Base-by-base conservation (phyloP, 176 grass and related monocot genomes). In the Lolium multiflorum region DNA sequence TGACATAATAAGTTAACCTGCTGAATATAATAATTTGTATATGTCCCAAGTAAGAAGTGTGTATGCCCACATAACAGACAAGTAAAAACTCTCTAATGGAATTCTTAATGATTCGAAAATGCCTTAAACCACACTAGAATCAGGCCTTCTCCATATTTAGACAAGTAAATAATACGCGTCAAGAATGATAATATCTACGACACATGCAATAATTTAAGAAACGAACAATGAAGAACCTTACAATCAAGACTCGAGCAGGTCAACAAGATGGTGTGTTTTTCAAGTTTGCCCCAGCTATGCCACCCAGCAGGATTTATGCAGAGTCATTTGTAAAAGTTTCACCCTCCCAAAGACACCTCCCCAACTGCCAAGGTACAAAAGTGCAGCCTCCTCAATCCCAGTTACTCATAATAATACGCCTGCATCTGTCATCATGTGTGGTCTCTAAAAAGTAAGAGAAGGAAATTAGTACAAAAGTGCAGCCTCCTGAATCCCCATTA, bases 321-420 rank as follows among this genome's bases (percentile, higher is more conserved):
- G n/a, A 89, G 46, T 66, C 22, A 87, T 90, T 84, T 57, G 87
- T 88, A 74, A 56, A 88, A 47, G 81, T 88, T 71, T 82, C 82
- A 94, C 84, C 59, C 84, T 71, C 80, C 24, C 72, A 41, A 85
- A 92, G 13, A 87, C n/a, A n/a, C n/a, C 86, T 13, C 84, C 83
- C 89, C 57, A 83, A 83, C 31, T 67, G 65, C 79, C 79, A 83
- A 87, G 89, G 38, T 39, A 39, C 38, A 39, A 39, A 39, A 39
- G 38, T 47, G 68, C 64, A 81, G 78, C 73, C 12, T 80, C 68
- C 16, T 79, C 86, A 77, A 12, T 63, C 60, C 61, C 61, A 5
- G 16, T 73, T 84, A 18, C 86, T 83, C 89, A 76, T 91, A 66
- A n/a, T n/a, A n/a, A n/a, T n/a, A n/a, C n/a, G n/a, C n/a, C n/a